phyloP scores from a whole-genome alignment of 1,284 basidiomycete species.

The Puccinia hordei region DNA sequence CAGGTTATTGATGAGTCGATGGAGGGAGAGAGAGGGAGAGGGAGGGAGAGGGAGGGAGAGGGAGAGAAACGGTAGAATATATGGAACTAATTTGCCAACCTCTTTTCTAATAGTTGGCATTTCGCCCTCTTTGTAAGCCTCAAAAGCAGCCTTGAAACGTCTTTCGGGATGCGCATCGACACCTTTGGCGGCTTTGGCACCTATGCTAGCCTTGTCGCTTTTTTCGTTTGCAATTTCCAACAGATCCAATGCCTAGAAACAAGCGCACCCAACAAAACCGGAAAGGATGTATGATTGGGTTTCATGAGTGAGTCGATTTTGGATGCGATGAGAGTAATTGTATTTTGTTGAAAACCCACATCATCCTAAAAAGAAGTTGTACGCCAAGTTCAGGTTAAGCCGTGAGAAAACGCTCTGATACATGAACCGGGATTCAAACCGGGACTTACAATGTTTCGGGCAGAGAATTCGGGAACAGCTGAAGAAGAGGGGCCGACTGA shows the following conservation, averaged over 20 bases:
- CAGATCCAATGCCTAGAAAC: slow-evolving; percentile 56
- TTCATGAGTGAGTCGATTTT: neutral
- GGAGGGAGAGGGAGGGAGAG: neutral
- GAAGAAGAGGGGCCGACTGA: slow-evolving; percentile 11
- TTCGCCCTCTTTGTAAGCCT: slow-evolving; percentile 47
- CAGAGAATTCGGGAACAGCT: slow-evolving; percentile 37
- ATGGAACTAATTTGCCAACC: slow-evolving; percentile 6
- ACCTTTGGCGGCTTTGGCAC: slow-evolving; percentile 56
- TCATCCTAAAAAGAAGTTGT: slow-evolving; percentile 30
- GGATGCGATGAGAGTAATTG: neutral
- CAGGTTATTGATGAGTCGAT: neutral
- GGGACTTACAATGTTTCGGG: slow-evolving; percentile 30
- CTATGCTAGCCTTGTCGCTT: slow-evolving; percentile 56
- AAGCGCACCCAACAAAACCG: neutral
- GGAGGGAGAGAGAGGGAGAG: neutral
- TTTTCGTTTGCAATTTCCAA: slow-evolving; percentile 57
- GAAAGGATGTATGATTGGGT: no score
- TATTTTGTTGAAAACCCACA: neutral
- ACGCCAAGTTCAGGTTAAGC: neutral
- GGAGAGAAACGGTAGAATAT: neutral
- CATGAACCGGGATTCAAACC: neutral
- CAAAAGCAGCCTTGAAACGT: slow-evolving; percentile 56
- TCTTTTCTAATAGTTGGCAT: slow-evolving; percentile 37
- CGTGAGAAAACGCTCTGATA: neutral
- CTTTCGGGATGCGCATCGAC: slow-evolving; percentile 60